phyloP scores from a whole-genome alignment of 768 basidiomycete species.

The Termitomyces sp. region DNA sequence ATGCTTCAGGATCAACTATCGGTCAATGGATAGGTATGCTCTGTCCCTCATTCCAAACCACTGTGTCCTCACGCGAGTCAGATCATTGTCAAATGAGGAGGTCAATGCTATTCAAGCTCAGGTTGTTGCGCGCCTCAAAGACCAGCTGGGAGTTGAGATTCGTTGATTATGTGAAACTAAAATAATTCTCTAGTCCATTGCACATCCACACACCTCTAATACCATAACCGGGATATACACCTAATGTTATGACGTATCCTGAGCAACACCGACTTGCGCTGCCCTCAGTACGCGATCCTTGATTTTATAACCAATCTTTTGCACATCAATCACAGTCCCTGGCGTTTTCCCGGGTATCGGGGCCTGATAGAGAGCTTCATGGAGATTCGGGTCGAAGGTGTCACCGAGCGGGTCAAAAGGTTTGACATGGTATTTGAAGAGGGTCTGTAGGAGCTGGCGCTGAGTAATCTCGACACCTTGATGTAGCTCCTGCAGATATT shows the following conservation, averaged over 20 bases:
- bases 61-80: slow-evolving; percentile 22
- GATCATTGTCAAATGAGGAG: slow-evolving; percentile 88
- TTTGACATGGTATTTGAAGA: slow-evolving; percentile 89
- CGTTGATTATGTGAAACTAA: slow-evolving; percentile 44
- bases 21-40: slow-evolving; percentile 90
- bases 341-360: slow-evolving; percentile 88
- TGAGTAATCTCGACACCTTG: slow-evolving; percentile 92
- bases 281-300: slow-evolving; percentile 92
- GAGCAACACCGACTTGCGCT: slow-evolving; percentile 94
- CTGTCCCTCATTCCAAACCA: background rate
- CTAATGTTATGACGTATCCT: slow-evolving; percentile 47
- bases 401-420: slow-evolving; percentile 92
- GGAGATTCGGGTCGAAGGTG: slow-evolving; percentile 90
- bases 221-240: slow-evolving; percentile 7
- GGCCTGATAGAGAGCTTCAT: slow-evolving; percentile 94
- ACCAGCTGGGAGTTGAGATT: slow-evolving; percentile 81
- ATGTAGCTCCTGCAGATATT: slow-evolving; percentile 68
- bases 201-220: slow-evolving; percentile 17
- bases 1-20: slow-evolving; percentile 90
- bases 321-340: slow-evolving; percentile 87
- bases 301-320: slow-evolving; percentile 90
- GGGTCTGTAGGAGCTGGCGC: slow-evolving; percentile 81
- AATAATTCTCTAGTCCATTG: slow-evolving; percentile 19
- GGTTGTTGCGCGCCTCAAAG: slow-evolving; percentile 52
- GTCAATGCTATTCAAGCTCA: slow-evolving; percentile 74